Percentiles rank a stretch among this genome's conserved stretches.
Conservation (phyloP, 73 alveolate genomes). For the Paramecium caudatum region DNA sequence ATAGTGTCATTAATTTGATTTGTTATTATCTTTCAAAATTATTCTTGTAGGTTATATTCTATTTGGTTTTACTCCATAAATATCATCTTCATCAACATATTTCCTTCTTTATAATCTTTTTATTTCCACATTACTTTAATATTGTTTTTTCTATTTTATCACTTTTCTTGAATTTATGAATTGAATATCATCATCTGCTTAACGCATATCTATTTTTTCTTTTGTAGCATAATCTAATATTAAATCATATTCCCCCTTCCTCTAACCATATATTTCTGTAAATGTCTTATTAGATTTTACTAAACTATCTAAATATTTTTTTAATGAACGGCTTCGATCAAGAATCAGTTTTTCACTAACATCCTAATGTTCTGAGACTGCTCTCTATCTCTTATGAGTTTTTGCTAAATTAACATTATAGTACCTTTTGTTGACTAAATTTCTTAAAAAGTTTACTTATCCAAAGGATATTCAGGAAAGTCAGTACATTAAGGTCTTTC, state of each 20-base stretch:
- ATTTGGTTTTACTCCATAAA: constrained; percentile 56
- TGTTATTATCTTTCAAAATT: neutral
- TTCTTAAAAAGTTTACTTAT: constrained; percentile 1
- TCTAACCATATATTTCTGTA: constrained; percentile 7
- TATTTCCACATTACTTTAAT: neutral
- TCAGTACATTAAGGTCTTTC: constrained; percentile 59
- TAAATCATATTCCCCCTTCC: constrained; percentile 38
- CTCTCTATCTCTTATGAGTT: neutral
- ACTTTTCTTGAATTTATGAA: neutral
- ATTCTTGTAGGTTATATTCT: neutral
- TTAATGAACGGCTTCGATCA: neutral
- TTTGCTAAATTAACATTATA: neutral
- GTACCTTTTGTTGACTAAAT: neutral
- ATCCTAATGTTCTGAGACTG: neutral
- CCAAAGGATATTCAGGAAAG: constrained; percentile 26
- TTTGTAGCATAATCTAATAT: constrained; percentile 41
- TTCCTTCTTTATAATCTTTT: neutral
- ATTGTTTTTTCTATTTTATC: neutral
- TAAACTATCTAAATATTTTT: constrained; percentile 14
- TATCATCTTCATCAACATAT: constrained; percentile 52
- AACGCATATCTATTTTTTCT: neutral
- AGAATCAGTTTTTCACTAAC: neutral
- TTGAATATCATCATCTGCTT: constrained; percentile 47
- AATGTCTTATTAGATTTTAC: neutral
- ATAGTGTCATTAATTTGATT: neutral